Percentiles rank a stretch among this genome's conserved stretches.
Conservation (phyloP, 2,329 filamentous ascomycete species). For the Blastomyces parvus region DNA sequence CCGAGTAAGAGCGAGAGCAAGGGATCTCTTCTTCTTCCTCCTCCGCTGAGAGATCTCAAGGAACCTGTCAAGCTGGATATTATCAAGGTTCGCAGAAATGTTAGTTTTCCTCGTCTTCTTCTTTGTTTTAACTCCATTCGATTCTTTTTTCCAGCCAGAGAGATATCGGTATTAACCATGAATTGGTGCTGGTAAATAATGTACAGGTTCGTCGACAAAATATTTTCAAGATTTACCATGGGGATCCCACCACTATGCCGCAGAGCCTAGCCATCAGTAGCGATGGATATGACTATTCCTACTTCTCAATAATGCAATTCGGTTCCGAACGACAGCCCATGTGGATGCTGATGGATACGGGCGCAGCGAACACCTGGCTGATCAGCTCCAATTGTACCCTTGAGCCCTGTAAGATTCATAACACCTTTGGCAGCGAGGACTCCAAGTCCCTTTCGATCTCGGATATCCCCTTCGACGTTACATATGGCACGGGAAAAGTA, state of each 20-base stretch:
- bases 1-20: constrained; percentile 11
- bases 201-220: constrained; percentile 38
- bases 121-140: neutral
- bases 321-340: constrained; percentile 43
- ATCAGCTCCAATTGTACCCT: constrained; percentile 62
- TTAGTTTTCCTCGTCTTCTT: constrained; percentile 12
- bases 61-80: constrained; percentile 29
- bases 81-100: constrained; percentile 25
- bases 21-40: constrained; percentile 5
- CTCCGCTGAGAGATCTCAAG: constrained; percentile 16
- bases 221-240: constrained; percentile 37
- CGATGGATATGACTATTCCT: constrained; percentile 46
- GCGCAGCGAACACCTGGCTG: constrained; percentile 65
- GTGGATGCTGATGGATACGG: constrained; percentile 47
- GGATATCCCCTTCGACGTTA: constrained; percentile 51
- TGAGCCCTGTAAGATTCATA: constrained; percentile 58
- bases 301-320: constrained; percentile 44
- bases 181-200: constrained; percentile 11
- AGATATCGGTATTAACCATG: constrained; percentile 7
- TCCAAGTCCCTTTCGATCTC: constrained; percentile 54
- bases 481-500: constrained; percentile 70
- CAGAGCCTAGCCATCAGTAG: constrained; percentile 45
- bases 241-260: constrained; percentile 31
- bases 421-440: constrained; percentile 55
- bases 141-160: neutral